Base-by-base conservation (phyloP, 306 rosid species). In the peach (Prunus persica) region DNA sequence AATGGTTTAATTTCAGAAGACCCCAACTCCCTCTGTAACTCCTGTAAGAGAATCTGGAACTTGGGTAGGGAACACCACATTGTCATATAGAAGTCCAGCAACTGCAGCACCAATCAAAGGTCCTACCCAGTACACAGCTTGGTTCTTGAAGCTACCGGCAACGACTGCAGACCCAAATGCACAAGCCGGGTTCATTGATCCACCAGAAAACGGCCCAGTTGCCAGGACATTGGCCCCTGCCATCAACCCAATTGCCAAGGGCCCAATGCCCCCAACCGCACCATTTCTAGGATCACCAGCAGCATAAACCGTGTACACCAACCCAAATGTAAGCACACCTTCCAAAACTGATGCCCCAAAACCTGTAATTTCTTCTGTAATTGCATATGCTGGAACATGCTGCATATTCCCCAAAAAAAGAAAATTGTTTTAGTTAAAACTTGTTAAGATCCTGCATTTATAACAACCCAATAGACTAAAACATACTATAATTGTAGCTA, bases 111-210 rank as follows among this genome's bases (percentile, higher is more conserved):
- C 97, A 11, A 95, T 74, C 78, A 95, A 79, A 3, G 98, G 98
- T 54, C 98, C 97, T 57, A 95, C 84, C 98, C 97, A 95, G 45
- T 95, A 92, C 6, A 87, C 98, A 11, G 97, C 98, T 73, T 92
- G 98, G 78, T 95, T 92, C 84, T 80, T 90, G 82, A 95, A 95
- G 67, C 71, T 87, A 1, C 98, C 96, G 0, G 91, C 85, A 22
- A 87, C 80, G 11, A 88, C 77, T 0, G 97, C 93, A 0, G 96
- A 82, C 34, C 95, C 97, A 8, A 95, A 92, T n/a, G 98, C 96
- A 60, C 92, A 90, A 0, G 96, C 98, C 11, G 97, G 97, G 83
- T 95, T 95, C 84, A 92, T 87, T 5, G 97, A 86, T 1, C 96
- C 97, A 1, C 97, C 97, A 0, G 97, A 95, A 81, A 95, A 95